Base-by-base conservation (phyloP, 331 rosid genomes). In the Spiraea crenata region DNA sequence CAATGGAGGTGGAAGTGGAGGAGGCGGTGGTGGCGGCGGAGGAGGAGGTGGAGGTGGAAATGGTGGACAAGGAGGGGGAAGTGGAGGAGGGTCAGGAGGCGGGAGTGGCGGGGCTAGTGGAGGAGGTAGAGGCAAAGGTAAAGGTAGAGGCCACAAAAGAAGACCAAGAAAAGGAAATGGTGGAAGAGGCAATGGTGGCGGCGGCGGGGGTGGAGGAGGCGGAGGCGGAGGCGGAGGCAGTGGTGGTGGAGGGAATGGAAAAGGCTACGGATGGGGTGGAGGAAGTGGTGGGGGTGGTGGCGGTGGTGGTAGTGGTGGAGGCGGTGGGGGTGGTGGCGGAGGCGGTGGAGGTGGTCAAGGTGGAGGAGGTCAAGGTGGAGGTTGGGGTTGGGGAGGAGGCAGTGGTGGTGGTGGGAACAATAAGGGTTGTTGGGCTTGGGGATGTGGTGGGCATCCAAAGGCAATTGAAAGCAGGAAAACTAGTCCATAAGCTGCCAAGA, bases 371-470 rank as follows among this genome's bases (percentile, higher is more conserved):
- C 44, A 37, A 25, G 25, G 63, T n/a, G 64, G 74, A 4, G 73
- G 62, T 17, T 63, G 80, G 60, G 74, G 80, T n/a, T 39, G 77
- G 81, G 77, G 80, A 50, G 75, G 75, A 20, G 73, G 68, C 12
- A 38, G 56, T 16, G 69, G 79, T 7, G 63, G 63, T 6, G 74
- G 69, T 20, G 54, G 63, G 54, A 62, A 35, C 57, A 25, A 8
- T 49, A 52, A 55, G 45, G 71, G 50, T 35, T 69, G 80, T 69
- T 54, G 76, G 84, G 63, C 46, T 54, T 76, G 81, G 84, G 81
- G 85, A 9, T 81, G 85, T 42, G 40, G 74, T 16, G 77, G 68
- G 34, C 67, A 25, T 16, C 34, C 35, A 7, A 75, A 76, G 45
- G 59, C 80, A 55, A 54, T 45, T 34, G 78, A 67, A 25, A 49